Evolutionary conservation across 1,284 basidiomycete species (phyloP).

Genomic region (Tilletia setariae): DNA sequence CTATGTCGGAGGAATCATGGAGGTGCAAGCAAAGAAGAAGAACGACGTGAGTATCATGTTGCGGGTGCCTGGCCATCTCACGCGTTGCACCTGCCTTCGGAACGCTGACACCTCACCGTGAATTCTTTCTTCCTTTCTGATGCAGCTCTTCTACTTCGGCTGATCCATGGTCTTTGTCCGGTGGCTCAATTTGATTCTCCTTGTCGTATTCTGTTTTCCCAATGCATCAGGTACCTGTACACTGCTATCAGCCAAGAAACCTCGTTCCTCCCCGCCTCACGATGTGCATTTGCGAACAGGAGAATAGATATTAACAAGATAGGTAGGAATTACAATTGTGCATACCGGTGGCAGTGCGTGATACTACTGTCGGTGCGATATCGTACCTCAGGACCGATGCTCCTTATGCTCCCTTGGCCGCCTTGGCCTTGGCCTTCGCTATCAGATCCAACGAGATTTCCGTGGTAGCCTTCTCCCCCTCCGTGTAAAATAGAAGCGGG

Average conservation of each 20-base stretch:
- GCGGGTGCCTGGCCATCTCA: neutral
- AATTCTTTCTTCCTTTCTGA: neutral
- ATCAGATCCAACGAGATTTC: constrained; percentile 8
- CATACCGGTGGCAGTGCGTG: no score
- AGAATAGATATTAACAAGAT: no score
- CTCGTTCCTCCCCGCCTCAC: no score
- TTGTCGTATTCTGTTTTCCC: no score
- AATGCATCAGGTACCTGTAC: no score
- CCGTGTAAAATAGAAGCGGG: constrained; percentile 10
- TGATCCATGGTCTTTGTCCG: neutral
- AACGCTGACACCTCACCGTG: neutral
- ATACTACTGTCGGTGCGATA: no score
- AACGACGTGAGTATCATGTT: constrained; percentile 39
- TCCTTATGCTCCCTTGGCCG: no score
- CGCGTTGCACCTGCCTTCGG: neutral
- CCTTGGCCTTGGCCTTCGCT: neutral
- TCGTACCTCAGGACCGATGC: no score
- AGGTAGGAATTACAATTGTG: no score
- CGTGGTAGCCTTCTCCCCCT: neutral
- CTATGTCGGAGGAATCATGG: constrained; percentile 53
- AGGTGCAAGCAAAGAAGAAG: constrained; percentile 55
- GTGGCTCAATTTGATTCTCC: no score
- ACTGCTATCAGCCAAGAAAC: no score
- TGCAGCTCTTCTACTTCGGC: constrained; percentile 15
- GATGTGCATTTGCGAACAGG: no score